Evolutionary conservation across 129 eudicot genomes (phyloP), one percentile per base, ranked within the genome.

Genomic region (Erigeron canadensis): DNA sequence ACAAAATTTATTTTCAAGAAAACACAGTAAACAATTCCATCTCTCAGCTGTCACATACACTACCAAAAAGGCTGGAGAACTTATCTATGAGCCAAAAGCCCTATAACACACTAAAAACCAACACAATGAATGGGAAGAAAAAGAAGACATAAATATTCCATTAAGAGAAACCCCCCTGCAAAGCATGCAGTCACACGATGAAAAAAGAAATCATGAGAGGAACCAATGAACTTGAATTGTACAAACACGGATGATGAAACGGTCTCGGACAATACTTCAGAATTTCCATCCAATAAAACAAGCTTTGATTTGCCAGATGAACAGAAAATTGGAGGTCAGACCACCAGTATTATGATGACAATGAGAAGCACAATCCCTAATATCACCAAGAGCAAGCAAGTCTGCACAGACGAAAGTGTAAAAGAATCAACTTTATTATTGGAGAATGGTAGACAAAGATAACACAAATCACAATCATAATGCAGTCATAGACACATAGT

Each of bases 361-460:
- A 91, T 88, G 77, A 91, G 96, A 74, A 91, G 90, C 77, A 91
- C 84, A 19, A 91, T 88, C 51, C 88, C 97, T 38, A 91, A 88
- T 23, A 91, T 91, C 80, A 91, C 97, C 67, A 91, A 70, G n/a
- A 91, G 93, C 80, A 88, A 81, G 86, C 97, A 91, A 37, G 94
- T 84, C 97, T 91, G 96, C 86, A 75, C 45, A 40, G 8, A 61
- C 9, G 16, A 69, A 47, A 37, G 34, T 38, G 69, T 41, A n/a
- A 61, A 63, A 37, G 50, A 16, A 43, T 23, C 28, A 44, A 5
- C 10, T 38, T 15, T 23, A 23, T 23, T 23, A 23, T 23, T 23
- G 34, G 34, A 23, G 34, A 23, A 23, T 23, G 34, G 34, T 23
- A 39, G 39, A 39, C 23, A 23, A 4, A 70, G 15, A 62, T n/a